Evolutionary conservation across 345 rosid species (phyloP).

Genomic region (Excoecaria cochinchinensis): DNA sequence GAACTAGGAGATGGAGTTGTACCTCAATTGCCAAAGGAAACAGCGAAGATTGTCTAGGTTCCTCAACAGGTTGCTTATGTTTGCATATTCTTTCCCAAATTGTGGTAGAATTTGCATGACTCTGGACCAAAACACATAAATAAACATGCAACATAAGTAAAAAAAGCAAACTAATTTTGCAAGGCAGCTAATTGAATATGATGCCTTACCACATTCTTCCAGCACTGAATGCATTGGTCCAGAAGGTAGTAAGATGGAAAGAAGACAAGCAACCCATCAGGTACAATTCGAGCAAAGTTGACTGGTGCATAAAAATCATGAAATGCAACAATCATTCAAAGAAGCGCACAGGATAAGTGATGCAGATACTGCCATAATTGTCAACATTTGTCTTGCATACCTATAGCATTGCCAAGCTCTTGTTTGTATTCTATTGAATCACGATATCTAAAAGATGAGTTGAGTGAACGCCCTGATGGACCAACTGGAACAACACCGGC

Average conservation of each 20-base stretch:
- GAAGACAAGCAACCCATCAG: conserved; percentile 92
- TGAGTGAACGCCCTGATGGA: conserved; percentile 73
- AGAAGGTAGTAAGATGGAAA: conserved; percentile 93
- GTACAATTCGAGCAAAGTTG: conserved; percentile 88
- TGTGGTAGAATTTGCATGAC: conserved; percentile 52
- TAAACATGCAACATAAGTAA: conserved; percentile 14
- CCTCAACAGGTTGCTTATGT: conserved; percentile 86
- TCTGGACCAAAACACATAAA: conserved; percentile 43
- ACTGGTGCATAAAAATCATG: conserved; percentile 44
- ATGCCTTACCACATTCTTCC: conserved; percentile 75
- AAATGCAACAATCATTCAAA: not conserved
- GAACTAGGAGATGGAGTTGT: conserved; percentile 16
- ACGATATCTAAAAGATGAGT: conserved; percentile 79
- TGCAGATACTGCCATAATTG: not conserved
- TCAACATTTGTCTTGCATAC: conserved; percentile 41
- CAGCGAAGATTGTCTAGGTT: conserved; percentile 85
- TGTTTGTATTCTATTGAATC: conserved; percentile 84
- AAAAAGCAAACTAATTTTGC: conserved; percentile 15
- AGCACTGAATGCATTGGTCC: conserved; percentile 77
- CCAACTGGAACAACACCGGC: conserved; percentile 90
- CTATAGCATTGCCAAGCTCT: conserved; percentile 96
- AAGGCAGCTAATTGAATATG: conserved; percentile 19
- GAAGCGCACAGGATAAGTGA: not conserved
- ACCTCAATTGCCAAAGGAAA: conserved; percentile 80
- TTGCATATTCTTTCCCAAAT: conserved; percentile 98